Base-by-base conservation (phyloP, 441 rosid genomes). In the Manihot esculenta region DNA sequence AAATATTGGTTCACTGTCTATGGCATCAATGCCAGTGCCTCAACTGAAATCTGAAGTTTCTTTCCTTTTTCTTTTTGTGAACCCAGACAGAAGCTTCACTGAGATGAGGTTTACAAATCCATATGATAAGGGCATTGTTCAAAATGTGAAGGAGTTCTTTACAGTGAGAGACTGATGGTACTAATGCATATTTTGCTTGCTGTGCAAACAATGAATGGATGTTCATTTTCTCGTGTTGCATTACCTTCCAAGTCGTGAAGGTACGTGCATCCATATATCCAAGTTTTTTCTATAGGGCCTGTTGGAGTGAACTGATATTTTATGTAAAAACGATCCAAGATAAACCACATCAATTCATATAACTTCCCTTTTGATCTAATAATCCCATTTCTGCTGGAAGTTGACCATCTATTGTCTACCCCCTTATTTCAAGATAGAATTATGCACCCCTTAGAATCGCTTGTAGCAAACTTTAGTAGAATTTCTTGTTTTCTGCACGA, bases 81-180 rank as follows among this genome's bases (percentile, higher is more conserved):
- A 47, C 47, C 21, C 83, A 83, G 90, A 77, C 24, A 77, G 76
- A 81, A 64, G 78, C 48, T 51, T 44, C 49, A 21, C 69, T 20
- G 65, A 13, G 14, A 21, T 62, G 20, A 54, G 68, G 62, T 88
- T 82, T 72, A 75, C 41, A 30, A 86, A 86, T 59, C 90, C 93
- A 7, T 82, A 83, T 41, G 68, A 83, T 51, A 88, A 82, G 71
- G 89, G 90, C 59, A 57, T 86, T 72, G 53, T 73, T 47, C 77
- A 64, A 71, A 88, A 88, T 64, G 69, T 83, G 4, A 75, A 72
- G 79, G 85, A 80, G 60, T 79, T 88, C 26, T 53, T 77, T 23
- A 44, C 68, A n/a, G 15, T 48, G 48, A 41, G 55, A 50, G 62
- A 62, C 51, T 71, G 47, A 72, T 58, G 12, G 17, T 2, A 41